Evolutionary conservation across 176 grass and related monocot species (phyloP).

Genomic region (Musa itinerans): DNA sequence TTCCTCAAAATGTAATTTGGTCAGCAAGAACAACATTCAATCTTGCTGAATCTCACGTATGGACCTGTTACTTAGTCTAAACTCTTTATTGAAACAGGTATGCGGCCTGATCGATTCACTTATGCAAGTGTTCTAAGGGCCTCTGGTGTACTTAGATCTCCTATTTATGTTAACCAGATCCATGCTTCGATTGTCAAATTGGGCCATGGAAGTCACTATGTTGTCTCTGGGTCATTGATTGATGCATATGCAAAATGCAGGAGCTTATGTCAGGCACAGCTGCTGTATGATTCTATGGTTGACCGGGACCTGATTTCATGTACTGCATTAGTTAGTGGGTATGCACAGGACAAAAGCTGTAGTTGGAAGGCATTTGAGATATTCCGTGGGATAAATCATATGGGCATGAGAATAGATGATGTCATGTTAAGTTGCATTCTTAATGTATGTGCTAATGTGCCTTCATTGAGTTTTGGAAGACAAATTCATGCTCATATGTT

Average conservation of each 20-base stretch:
- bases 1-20: not conserved
- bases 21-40: not conserved
- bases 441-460: conserved; percentile 54
- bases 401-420: conserved; percentile 38
- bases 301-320: conserved; percentile 48
- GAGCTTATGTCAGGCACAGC: conserved; percentile 39
- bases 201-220: conserved; percentile 39
- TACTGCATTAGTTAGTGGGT: conserved; percentile 69
- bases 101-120: conserved; percentile 61
- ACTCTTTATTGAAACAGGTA: conserved; percentile 30
- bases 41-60: not conserved
- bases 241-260: conserved; percentile 65
- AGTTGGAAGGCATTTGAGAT: conserved; percentile 44
- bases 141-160: conserved; percentile 29
- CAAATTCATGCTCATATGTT: conserved; percentile 62
- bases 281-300: conserved; percentile 42
- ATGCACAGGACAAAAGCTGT: conserved; percentile 39
- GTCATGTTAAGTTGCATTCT: conserved; percentile 60
- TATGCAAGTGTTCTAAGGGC: conserved; percentile 61
- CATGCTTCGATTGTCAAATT: conserved; percentile 54
- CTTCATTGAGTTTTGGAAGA: conserved; percentile 43
- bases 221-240: conserved; percentile 50
- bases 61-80: conserved; percentile 3
- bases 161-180: conserved; percentile 34
- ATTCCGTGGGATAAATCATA: conserved; percentile 42